Evolutionary conservation across 345 rosid genomes (phyloP), one percentile per base, ranked within the genome.

Genomic region (Geranium brycei): DNA sequence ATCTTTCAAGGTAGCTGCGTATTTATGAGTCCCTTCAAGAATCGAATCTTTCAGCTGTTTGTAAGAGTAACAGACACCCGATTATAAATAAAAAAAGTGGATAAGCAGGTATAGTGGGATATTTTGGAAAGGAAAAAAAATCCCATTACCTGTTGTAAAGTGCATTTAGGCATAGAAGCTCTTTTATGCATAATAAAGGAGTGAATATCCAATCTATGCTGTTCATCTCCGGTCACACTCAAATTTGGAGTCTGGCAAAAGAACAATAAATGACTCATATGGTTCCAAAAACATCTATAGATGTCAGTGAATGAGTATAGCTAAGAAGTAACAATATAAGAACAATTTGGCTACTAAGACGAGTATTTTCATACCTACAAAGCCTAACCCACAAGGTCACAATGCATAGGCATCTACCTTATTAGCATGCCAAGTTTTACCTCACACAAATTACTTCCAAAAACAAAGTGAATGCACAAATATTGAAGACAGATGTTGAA

Each of bases 181-280:
- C 83, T 79, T 74, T 85, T 87, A 58, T 80, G 81, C 62, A 18
- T 16, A 55, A 83, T 64, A 69, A 87, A 87, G 61, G 75, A 73
- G 31, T 57, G 68, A 64, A 78, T 61, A 70, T 84, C 85, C 86
- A 78, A 79, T 70, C 76, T 81, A 66, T 65, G 62, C 59, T 70
- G 65, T 72, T 79, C 81, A 3, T 70, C 64, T 66, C 78, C 79
- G 56, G 67, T 66, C 66, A 41, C 35, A 67, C 18, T 68, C 51
- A 72, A 59, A 74, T 76, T 72, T 19, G 64, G 61, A 11, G 82
- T 61, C 81, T 76, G 67, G 67, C 17, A 66, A 64, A 69, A 16
- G 60, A 74, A 60, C 62, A 18, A 16, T 23, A 41, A 19, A 7
- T 31, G 64, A 51, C 30, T 60, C 58, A n/a, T 28, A 23, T 18